Evolutionary conservation across 2,329 filamentous ascomycete genomes (phyloP), one percentile per base, ranked within the genome.

Genomic region (Coniella lustricola): DNA sequence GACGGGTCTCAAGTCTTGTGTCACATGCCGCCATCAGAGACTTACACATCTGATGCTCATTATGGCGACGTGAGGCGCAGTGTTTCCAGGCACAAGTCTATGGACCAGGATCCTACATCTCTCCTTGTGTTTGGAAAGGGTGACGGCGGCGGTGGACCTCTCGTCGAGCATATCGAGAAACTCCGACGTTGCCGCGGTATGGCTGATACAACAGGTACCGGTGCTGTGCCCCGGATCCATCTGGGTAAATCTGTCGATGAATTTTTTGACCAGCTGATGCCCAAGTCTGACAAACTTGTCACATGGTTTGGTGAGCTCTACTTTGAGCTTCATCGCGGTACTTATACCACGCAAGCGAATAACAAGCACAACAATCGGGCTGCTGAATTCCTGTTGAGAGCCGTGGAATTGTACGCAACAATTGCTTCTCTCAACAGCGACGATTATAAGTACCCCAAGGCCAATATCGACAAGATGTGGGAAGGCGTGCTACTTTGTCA

Each of bases 291-390:
- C 3, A 76, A 88, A 16, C 84, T 96, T 46, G 87, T 90, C 20
- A 97, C 93, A 1, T 98, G 93, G 93, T 95, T 95, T 63, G 93
- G 93, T 36, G 93, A 98, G 69, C 77, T 98, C 8, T 98, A 98
- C 70, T 95, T 98, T 65, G 93, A 98, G 67, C 78, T 98, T 42
- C 93, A 98, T 64, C 86, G 93, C 52, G 93, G 93, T 46, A 97
- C 91, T 12, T 97, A 97, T 68, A 98, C 93, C 3, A 96, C 91
- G 0, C 91, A 97, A 65, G 86, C 90, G 51, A 95, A 96, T 70
- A 98, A 95, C 73, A 98, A 98, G 72, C 81, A 82, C 58, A 91
- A 94, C 72, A 98, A 97, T 64, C 81, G 93, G 47, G 85, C 84
- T 62, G 77, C 88, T 0, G 93, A 98, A 67, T 81, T 86, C 46